Evolutionary conservation across 2,329 filamentous ascomycete species (phyloP), one percentile per base, ranked within the genome.

Genomic region (Clonostachys rhizophaga): DNA sequence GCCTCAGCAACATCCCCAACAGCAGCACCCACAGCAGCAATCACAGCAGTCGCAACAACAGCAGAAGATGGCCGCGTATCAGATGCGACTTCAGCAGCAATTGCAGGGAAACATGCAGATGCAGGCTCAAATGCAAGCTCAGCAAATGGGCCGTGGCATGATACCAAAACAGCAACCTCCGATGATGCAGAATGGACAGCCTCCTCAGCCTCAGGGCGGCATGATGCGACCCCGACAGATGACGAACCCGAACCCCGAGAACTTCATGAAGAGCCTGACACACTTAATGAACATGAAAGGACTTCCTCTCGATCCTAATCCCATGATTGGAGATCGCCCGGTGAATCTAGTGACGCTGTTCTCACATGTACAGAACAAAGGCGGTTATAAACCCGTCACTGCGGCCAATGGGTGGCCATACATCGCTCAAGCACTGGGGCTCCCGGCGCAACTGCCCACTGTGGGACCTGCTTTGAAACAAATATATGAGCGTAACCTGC

Each of bases 31-130:
- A 42, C 59, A 58, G 9, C 61, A 52, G 50, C 41, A 65, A 68
- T 72, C 74, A 47, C 71, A 52, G 67, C 45, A 77, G 76, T 47
- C 72, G 78, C 53, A 73, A 74, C 34, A 76, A 40, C 56, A 55
- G 40, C 84, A 90, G 53, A 86, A 90, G 58, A 78, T 90, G 63
- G 76, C 82, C 48, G 69, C 86, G 43, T 92, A 95, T 58, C 89
- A 95, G 56, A 87, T 95, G 81, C 86, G 89, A 50, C 67, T 95
- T 45, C 88, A 95, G 58, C 82, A 86, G 48, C 88, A 91, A 58
- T 77, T 87, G 39, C 83, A 87, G 51, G 65, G 66, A 10, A 75
- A 72, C 36, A 73, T 78, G 59, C 72, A 76, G 44, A 72, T 72
- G 63, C 65, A 65, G 46, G 67, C 69, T 13, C 76, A 81, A 49